Base-by-base conservation (phyloP, 2,329 filamentous ascomycete species). In the Scedosporium apiospermum region DNA sequence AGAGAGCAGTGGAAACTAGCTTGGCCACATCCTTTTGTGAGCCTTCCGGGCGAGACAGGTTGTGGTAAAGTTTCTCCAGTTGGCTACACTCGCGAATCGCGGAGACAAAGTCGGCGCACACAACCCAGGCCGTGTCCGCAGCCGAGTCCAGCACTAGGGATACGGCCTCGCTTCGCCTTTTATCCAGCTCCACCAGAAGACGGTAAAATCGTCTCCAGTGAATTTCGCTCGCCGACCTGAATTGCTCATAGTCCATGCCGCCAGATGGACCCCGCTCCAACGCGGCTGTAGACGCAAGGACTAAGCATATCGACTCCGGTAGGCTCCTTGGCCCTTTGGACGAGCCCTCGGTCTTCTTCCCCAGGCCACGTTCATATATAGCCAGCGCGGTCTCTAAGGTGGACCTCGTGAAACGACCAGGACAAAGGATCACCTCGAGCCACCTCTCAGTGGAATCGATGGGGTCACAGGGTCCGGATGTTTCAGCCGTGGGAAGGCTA, bases 141-240 rank as follows among this genome's bases (percentile, higher is more conserved):
- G 84, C 80, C 0, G 82, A 73, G 69, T 98, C 95, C 62, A 90
- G 86, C 0, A 87, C 84, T 55, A 98, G 78, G 1, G 90, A 87
- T 55, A 98, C 76, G 0, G 90, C 88, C 70, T 97, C 93, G 18
- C 89, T 88, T 69, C 93, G 83, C 69, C 91, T 88, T 69, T 89
- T 92, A 71, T 98, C 92, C 49, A 99, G 78, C 71, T 96, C 93
- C 12, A 90, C 81, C 18, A 96, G 82, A 18, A 98, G 81, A 38
- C 92, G 87, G 77, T 92, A 96, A 74, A 96, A 96, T 60, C 90
- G 85, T 65, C 89, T 86, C 95, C 95, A 99, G 72, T 96, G 92
- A 10, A 84, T 82, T 70, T 95, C 89, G 61, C 88, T 87, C 38
- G 90, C 87, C 41, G 80, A 78, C 63, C 89, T 83, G 71, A 93